A percentile compares a stretch with the other conserved stretches of the same genome.
Evolutionary conservation across 768 basidiomycete genomes (phyloP).

Genomic region (Mycena belliarum): DNA sequence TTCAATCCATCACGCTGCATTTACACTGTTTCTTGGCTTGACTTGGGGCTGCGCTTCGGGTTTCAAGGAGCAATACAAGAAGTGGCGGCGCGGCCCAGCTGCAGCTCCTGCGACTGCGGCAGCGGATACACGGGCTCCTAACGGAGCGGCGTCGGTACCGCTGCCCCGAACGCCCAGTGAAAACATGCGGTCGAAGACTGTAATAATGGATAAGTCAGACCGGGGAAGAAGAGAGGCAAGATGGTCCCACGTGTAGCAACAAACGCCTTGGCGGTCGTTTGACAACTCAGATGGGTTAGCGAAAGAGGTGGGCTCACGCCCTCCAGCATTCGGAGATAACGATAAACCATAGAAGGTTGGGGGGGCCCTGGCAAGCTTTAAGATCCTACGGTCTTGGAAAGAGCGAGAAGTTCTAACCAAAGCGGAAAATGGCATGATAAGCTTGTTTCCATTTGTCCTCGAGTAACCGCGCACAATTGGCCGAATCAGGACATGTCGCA

Average conservation of each 20-base stretch:
- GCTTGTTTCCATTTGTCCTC: constrained; percentile 95
- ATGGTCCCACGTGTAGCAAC: constrained; percentile 66
- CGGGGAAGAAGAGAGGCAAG: neutral
- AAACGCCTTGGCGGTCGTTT: constrained; percentile 87
- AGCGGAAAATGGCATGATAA: constrained; percentile 83
- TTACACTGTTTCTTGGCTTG: constrained; percentile 36
- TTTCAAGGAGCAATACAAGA: constrained; percentile 79
- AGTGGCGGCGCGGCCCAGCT: constrained; percentile 78
- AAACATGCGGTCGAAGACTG: constrained; percentile 93
- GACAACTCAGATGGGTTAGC: constrained; percentile 85
- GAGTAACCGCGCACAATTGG: constrained; percentile 75
- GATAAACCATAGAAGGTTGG: constrained; percentile 90
- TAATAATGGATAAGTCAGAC: constrained; percentile 5
- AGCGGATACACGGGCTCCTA: constrained; percentile 63
- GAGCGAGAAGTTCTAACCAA: constrained; percentile 49
- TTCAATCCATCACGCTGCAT: constrained; percentile 7
- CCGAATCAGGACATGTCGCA: constrained; percentile 78
- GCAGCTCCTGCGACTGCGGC: constrained; percentile 63
- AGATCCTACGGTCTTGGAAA: neutral
- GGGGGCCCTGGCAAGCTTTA: constrained; percentile 60
- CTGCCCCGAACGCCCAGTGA: constrained; percentile 80
- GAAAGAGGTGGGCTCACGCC: constrained; percentile 87
- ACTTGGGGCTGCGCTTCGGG: constrained; percentile 53
- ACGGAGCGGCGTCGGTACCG: constrained; percentile 63
- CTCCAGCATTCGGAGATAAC: constrained; percentile 88